Evolutionary conservation across 345 rosid genomes (phyloP), one percentile per base, ranked within the genome.

Genomic region (Turritis glabra): DNA sequence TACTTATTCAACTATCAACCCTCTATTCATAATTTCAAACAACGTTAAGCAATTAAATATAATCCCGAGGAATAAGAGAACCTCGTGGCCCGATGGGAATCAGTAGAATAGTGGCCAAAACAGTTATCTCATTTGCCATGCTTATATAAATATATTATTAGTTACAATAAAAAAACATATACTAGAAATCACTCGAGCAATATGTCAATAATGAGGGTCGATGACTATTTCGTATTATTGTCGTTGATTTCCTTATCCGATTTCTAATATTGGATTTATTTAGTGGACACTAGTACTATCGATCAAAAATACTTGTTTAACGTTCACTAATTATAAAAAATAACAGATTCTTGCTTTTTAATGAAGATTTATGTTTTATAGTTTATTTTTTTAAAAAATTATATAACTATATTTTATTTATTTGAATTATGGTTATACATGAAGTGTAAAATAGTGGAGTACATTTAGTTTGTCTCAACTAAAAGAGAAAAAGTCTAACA

Each of bases 401-500:
- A 15, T 41, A 15, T 18, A 13, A 29, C 11, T 56, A 3, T 23
- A 23, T 23, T 12, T 53, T 14, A 25, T 52, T 52, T 3, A 5
- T 50, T 44, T 44, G 56, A 23, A 13, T 30, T 23, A 12, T 23
- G 12, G 17, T 51, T 12, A 6, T 26, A 53, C 32, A 25, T 15
- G 7, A 55, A 64, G 29, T 74, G 59, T 56, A 47, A 22, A 35
- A 29, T 11, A 26, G 4, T 44, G 27, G 5, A 60, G 46, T 59
- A 21, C 68, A 40, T 50, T 38, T 50, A 38, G 8, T 21, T 29
- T 67, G 79, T 75, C 73, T 67, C 73, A 19, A 48, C 68, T 5
- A 48, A 74, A 56, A 66, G 14, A 67, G 54, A 50, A 67, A 64
- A 46, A 37, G 41, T 48, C 27, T 35, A 41, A 46, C 59, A 73